phyloP scores from a whole-genome alignment of 2,329 filamentous ascomycete species.

The Pezicula rhizophila region DNA sequence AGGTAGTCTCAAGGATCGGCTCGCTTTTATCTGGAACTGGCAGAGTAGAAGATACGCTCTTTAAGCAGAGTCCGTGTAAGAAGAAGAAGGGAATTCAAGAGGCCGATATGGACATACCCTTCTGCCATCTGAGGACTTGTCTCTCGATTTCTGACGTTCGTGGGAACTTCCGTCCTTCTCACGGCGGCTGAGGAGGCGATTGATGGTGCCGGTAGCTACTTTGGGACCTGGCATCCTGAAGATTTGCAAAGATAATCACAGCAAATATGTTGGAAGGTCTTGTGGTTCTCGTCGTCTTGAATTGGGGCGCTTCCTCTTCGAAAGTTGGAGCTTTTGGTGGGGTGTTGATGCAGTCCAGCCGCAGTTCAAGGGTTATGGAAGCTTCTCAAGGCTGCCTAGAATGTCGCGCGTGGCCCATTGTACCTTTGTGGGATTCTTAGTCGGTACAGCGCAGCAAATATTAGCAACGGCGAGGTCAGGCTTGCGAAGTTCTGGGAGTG shows the following conservation, averaged over 20 bases:
- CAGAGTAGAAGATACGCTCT: conserved; percentile 9
- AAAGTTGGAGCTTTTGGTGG: not conserved
- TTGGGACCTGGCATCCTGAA: conserved; percentile 8
- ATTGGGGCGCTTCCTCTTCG: not conserved
- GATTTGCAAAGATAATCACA: not conserved
- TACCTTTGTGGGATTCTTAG: not conserved
- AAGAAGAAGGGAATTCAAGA: conserved; percentile 4
- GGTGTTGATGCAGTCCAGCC: not conserved
- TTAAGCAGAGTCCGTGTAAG: conserved; percentile 11
- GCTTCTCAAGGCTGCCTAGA: conserved; percentile 1
- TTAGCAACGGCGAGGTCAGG: no score
- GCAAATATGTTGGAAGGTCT: not conserved
- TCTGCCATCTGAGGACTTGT: conserved; percentile 35
- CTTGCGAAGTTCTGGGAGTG: no score
- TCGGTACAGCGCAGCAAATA: no score
- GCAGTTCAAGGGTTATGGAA: not conserved
- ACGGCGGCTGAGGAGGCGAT: conserved; percentile 64
- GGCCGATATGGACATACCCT: conserved; percentile 36
- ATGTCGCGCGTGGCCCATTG: not conserved
- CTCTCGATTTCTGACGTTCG: conserved; percentile 49
- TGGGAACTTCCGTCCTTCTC: conserved; percentile 52
- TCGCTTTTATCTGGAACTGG: conserved; percentile 14
- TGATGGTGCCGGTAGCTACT: conserved; percentile 33
- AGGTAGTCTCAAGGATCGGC: conserved; percentile 13
- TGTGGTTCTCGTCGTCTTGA: not conserved